Conservation (phyloP, 345 rosid genomes). For the Rubroshorea leprosula region DNA sequence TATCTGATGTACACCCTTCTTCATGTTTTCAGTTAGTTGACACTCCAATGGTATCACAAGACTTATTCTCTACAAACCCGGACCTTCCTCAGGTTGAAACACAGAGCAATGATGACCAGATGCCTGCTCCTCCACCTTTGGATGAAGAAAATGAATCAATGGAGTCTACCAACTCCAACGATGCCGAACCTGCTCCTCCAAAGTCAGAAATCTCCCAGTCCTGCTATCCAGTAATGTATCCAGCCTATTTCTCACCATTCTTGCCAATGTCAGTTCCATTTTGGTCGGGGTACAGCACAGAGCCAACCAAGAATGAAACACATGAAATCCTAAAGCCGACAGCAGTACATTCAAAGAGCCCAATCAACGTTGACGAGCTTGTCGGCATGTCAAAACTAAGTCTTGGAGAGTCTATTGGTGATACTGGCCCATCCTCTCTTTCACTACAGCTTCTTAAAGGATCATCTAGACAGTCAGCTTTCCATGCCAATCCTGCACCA, state of each 20-base stretch:
- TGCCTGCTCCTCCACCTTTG: conserved; percentile 48
- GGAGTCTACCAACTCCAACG: conserved; percentile 86
- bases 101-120: conserved; percentile 30
- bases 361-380: conserved; percentile 83
- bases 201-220: conserved; percentile 43
- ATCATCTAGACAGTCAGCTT: conserved; percentile 83
- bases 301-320: conserved; percentile 31
- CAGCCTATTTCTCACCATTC: conserved; percentile 71
- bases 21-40: conserved; percentile 47
- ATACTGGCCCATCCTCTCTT: conserved; percentile 54
- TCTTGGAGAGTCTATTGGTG: conserved; percentile 60
- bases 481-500: conserved; percentile 73
- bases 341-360: conserved; percentile 72
- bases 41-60: conserved; percentile 48
- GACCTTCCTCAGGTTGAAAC: conserved; percentile 38
- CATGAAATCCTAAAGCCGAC: conserved; percentile 86
- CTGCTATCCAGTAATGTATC: conserved; percentile 55
- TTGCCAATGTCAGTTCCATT: conserved; percentile 62
- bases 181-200: conserved; percentile 43
- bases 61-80: conserved; percentile 39
- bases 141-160: conserved; percentile 93
- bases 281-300: conserved; percentile 58
- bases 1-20: conserved; percentile 1
- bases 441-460: conserved; percentile 63
- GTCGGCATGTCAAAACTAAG: conserved; percentile 91